phyloP scores from a whole-genome alignment of 768 basidiomycete genomes.

The Mycena chlorophos region DNA sequence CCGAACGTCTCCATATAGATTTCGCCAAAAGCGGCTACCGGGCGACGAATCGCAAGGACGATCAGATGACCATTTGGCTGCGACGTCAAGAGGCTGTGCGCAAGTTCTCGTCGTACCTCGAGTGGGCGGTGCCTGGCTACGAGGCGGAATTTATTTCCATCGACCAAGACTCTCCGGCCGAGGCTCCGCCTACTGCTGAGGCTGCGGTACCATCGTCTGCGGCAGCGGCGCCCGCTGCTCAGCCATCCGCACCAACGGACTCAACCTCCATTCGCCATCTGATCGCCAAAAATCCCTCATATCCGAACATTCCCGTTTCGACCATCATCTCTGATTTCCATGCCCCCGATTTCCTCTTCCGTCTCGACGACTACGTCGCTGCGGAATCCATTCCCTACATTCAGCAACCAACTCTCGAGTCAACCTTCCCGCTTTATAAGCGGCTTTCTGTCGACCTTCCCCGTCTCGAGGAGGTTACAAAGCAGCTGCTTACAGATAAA shows the following conservation, averaged over 20 bases:
- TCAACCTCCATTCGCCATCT: neutral
- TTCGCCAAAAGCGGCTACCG: slow-evolving; percentile 2
- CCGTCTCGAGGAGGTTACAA: slow-evolving; percentile 15
- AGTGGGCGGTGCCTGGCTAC: neutral
- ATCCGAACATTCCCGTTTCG: neutral
- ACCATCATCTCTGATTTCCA: slow-evolving; percentile 11
- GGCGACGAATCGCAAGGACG: slow-evolving; percentile 27
- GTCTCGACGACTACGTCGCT: slow-evolving; percentile 5
- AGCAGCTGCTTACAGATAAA: slow-evolving; percentile 6
- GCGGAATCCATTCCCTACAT: neutral
- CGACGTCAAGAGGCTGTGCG: slow-evolving; percentile 24
- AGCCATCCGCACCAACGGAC: neutral
- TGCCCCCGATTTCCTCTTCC: slow-evolving; percentile 8
- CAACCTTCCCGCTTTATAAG: slow-evolving; percentile 24
- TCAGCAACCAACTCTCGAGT: neutral
- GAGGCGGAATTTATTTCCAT: neutral
- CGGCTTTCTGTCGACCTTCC: slow-evolving; percentile 19
- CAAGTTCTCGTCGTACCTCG: neutral
- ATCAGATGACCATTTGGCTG: slow-evolving; percentile 35
- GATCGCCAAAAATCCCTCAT: slow-evolving; percentile 20
- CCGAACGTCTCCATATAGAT: slow-evolving; percentile 4
- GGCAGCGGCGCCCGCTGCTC: neutral
- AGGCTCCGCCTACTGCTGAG: neutral
- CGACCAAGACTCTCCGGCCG: neutral
- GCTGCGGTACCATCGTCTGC: neutral